Base-by-base conservation (phyloP, 2,329 filamentous ascomycete species). In the Ceratocystiopsis sp. region DNA sequence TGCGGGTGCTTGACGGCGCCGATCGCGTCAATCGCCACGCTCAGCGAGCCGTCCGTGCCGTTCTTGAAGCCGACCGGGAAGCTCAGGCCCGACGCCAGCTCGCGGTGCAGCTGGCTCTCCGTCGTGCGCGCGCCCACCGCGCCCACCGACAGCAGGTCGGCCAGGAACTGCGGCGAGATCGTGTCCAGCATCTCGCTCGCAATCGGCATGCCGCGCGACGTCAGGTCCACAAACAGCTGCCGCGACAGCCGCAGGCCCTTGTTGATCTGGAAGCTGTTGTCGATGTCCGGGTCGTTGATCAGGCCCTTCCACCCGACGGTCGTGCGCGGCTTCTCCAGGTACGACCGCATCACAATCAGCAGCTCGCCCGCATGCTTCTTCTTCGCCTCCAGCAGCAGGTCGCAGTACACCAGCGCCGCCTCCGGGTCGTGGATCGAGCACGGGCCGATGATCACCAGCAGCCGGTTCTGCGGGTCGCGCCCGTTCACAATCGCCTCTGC, bases 51-150 rank as follows among this genome's bases (percentile, higher is more conserved):
- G 59, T 98, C 91, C 32, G 91, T 98, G 50, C 91, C 91, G 63
- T 98, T 98, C 75, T 98, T 98, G 81, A 98, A 98, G 42, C 91
- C 91, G 12, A 98, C 86, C 2, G 91, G 91, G 80, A 95, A 96
- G 53, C 83, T 93, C 34, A 96, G 70, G 57, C 91, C 91, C 42
- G 83, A 91, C 18, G 91, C 89, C 49, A 98, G 68, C 64, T 98
- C 91, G 45, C 91, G 80, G 63, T 98, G 91, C 49, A 96, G 71
- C 66, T 98, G 91, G 42, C 80, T 87, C 67, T 98, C 91, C 3
- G 91, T 96, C 17, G 91, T 98, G 48, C 91, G 75, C n/a, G 91
- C 91, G 45, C 91, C 91, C 52, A 98, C 80, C 25, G 91, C 91
- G 45, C 91, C 91, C 13, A 94, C 79, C 35, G 84, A 93, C 52